Base-by-base conservation (phyloP, 2,329 filamentous ascomycete species). In the Boeremia lycopersici region DNA sequence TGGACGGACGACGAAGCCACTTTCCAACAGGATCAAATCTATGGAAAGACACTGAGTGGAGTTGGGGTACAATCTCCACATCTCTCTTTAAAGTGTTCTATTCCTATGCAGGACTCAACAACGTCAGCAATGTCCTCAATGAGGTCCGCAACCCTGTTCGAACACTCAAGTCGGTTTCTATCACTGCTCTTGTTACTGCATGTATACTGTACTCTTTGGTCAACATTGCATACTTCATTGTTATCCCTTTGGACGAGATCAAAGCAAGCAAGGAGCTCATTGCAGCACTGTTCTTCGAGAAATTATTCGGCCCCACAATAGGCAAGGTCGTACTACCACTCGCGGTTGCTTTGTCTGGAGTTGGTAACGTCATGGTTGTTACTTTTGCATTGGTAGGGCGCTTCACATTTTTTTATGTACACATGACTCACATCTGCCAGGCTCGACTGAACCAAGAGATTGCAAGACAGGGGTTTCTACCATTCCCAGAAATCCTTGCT, bases 291-390 rank as follows among this genome's bases (percentile, higher is more conserved):
- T 88, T 89, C 60, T 89, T 90, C 60, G 80, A 87, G 57, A 77
- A 80, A 7, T 76, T 86, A 0, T 89, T 90, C 69, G 87, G 87
- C 0, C 72, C 77, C 2, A 77, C 76, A 0, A 64, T 88, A 9
- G 88, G 87, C 0, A 79, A 80, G 30, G 78, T 77, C 1, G 73
- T 89, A 1, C 74, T 90, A 2, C 85, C 87, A 0, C 70, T 89
- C 8, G 83, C 85, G 0, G 86, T 91, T 30, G 88, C 88, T 0
- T 74, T 89, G 23, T 89, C 86, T 1, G 87, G 86, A 0, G 83
- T 81, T 2, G 89, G 88, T 0, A 91, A 91, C 67, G 87, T 91
- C 12, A 86, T 91, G 82, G 86, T 89, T 0, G 86, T 89, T 2
- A 85, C 86, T 0, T 91, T 90, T 69, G 81, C 86, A 1, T 72